A percentile compares a stretch with the other conserved stretches of the same genome.
These are phyloP conservation scores for Ambrosiella cleistominuta DNA, from an alignment of 2,329 filamentous ascomycete species.

Conservation along the genomic window DNA sequence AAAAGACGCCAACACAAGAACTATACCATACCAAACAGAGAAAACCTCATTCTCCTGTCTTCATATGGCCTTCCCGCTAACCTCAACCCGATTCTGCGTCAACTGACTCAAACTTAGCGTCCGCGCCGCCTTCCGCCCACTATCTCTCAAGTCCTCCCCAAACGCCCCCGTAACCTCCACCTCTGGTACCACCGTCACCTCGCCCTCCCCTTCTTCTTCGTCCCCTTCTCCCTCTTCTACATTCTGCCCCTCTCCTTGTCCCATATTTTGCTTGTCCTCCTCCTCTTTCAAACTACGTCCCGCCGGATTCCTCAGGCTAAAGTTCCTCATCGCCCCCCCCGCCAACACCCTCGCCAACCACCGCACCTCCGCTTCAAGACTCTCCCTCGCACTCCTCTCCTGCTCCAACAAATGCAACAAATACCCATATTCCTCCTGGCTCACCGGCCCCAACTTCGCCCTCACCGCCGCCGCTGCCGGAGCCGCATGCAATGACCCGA, in stretches of 20 bases:
- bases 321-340: conserved; percentile 18
- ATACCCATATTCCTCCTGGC: conserved; percentile 30
- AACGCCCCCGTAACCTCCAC: conserved; percentile 9
- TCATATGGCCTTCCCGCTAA: conserved; percentile 12
- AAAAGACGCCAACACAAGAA: too few relatives aligned
- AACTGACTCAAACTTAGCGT: conserved; percentile 47
- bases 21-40: too few relatives aligned
- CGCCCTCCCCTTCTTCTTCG: conserved; percentile 21
- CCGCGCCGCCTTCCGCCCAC: conserved; percentile 34
- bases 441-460: conserved; percentile 16
- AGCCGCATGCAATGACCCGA: conserved; percentile 25
- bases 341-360: conserved; percentile 33
- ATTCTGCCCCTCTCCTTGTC: conserved; percentile 15
- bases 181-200: conserved; percentile 11
- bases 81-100: conserved; percentile 27
- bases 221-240: conserved; percentile 1
- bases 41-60: not conserved
- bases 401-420: conserved; percentile 35
- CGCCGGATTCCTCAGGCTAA: conserved; percentile 9
- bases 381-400: conserved; percentile 37
- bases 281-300: not conserved
- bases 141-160: conserved; percentile 17
- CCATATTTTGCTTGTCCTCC: conserved; percentile 19
- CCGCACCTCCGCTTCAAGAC: conserved; percentile 38
- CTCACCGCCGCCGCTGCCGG: conserved; percentile 16